Base-by-base conservation (phyloP, 768 basidiomycete species). In the Hirschioporus abietinus region DNA sequence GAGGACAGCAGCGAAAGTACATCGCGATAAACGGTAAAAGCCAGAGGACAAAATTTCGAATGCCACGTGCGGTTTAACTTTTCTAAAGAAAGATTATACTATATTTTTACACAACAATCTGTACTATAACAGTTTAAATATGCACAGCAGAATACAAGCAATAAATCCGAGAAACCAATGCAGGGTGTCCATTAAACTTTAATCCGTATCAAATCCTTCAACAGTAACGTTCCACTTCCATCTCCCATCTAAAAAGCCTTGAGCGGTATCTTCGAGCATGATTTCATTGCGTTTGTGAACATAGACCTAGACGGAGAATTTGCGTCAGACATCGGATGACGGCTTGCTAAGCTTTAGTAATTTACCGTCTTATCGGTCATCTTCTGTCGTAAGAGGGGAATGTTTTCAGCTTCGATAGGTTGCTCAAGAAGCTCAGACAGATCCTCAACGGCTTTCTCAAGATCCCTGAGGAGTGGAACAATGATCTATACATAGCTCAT, bases 241-340 rank as follows among this genome's bases (percentile, higher is more conserved):
- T 66, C 93, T 79, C 10, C 87, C 92, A 63, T 97, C 95, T 58
- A 88, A 76, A 79, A 93, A 96, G 5, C 96, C 96, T 67, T 84
- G 86, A 0, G 96, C 92, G 0, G 96, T 98, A 76, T 99, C 97
- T 72, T 96, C 94, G 36, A 99, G 79, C 70, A 99, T 85, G 72
- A 98, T 96, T 76, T 95, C 91, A 76, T 97, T 96, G 35, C 97
- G 86, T 79, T 96, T 98, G 79, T 95, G 89, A n/a, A 98, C 96
- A 74, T 98, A 99, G 20, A 93, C 89, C 84, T 92, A 68, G 0
- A 66, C 67, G 63, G 30, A 30, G 30, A 7, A 10, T 34, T 23
- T 60, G 27, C 7, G 60, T 42, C 20, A 42, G 12, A 18, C 34
- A 52, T 5, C 3, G 20, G 42, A 52, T 52, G 15, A 36, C 15